These are phyloP conservation scores for Alopecurus myosuroides DNA, from an alignment of 176 grass and related monocot species.

Conservation along the genomic window DNA sequence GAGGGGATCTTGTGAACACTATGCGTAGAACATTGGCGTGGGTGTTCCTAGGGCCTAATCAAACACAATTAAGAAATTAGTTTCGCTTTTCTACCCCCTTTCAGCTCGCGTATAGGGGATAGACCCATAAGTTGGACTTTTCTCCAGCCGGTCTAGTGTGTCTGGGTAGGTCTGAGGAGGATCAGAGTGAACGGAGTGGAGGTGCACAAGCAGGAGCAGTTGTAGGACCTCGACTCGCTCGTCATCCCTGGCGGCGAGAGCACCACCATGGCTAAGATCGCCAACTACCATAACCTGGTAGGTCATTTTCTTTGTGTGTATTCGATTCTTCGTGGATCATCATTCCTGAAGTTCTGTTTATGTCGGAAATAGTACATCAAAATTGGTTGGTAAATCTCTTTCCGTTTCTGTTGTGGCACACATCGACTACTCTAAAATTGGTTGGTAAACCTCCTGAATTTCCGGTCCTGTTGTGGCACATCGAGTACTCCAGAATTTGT, in stretches of 20 bases:
- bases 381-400: neutral
- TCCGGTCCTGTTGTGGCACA: too few species aligned
- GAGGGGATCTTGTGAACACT: too few species aligned
- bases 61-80: too few species aligned
- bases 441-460: too few species aligned
- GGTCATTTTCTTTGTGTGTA: neutral
- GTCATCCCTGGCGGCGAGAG: constrained; percentile 99
- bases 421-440: neutral
- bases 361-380: neutral
- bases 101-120: too few species aligned
- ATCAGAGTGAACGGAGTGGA: constrained; percentile 81
- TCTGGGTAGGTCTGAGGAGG: constrained; percentile 69
- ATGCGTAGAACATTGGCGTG: too few species aligned
- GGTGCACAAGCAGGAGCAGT: constrained; percentile 85
- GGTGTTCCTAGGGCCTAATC: too few species aligned
- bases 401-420: neutral
- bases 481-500: neutral
- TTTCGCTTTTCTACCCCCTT: too few species aligned
- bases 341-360: neutral
- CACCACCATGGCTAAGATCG: constrained; percentile 99
- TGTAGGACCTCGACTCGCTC: constrained; percentile 60
- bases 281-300: constrained; percentile 86
- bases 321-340: neutral
- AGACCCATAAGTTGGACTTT: too few species aligned
- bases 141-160: too few species aligned